phyloP scores from a whole-genome alignment of 768 basidiomycete genomes.

The Hemileccinum rubropunctum region DNA sequence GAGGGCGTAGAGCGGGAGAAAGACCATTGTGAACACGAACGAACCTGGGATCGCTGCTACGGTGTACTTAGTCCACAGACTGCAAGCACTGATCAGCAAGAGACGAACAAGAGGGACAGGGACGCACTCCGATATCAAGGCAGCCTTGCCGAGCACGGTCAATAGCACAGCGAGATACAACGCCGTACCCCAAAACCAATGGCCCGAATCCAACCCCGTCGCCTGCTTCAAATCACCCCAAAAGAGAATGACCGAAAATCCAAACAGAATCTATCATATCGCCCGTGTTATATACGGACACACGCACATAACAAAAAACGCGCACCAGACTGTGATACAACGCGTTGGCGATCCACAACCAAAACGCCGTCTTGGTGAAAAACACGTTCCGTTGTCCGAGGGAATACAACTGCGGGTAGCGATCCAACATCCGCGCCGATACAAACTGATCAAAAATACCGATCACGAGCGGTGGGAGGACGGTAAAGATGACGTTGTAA shows the following conservation, averaged over 20 bases:
- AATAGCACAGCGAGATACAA: slow-evolving; percentile 92
- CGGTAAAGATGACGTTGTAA: slow-evolving; percentile 95
- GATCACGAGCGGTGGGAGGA: slow-evolving; percentile 94
- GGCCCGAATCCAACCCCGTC: slow-evolving; percentile 81
- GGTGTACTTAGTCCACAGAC: slow-evolving; percentile 99
- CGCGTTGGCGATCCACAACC: slow-evolving; percentile 89
- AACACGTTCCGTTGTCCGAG: slow-evolving; percentile 94
- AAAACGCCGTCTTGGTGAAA: slow-evolving; percentile 88
- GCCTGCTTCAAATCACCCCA: slow-evolving; percentile 88
- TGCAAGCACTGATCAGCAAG: slow-evolving; percentile 30
- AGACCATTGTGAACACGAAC: slow-evolving; percentile 94
- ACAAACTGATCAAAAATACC: slow-evolving; percentile 99
- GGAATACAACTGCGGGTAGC: slow-evolving; percentile 94
- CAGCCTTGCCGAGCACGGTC: slow-evolving; percentile 96
- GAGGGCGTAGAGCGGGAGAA: slow-evolving; percentile 86
- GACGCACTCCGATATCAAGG: slow-evolving; percentile 93
- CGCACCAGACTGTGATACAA: slow-evolving; percentile 85
- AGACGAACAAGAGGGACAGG: background rate
- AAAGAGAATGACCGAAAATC: slow-evolving; percentile 86
- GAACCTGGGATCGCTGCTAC: slow-evolving; percentile 98
- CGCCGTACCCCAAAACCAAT: slow-evolving; percentile 99
- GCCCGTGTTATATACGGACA: background rate
- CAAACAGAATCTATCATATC: slow-evolving; percentile 67
- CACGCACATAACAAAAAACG: background rate
- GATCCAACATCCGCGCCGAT: slow-evolving; percentile 91